Base-by-base conservation (phyloP, 345 rosid species). In the Eutrema yunnanense region DNA sequence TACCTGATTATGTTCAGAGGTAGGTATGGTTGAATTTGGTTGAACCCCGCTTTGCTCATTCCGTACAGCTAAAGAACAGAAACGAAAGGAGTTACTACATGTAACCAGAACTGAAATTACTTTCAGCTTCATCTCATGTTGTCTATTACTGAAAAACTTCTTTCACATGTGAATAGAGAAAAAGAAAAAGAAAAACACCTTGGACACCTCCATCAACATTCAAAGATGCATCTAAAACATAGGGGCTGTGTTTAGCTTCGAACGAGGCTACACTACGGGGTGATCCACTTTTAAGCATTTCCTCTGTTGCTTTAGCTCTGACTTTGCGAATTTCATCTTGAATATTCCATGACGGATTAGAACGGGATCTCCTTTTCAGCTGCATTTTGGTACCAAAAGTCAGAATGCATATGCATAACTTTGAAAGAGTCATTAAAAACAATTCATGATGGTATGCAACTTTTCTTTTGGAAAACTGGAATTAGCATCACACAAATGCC, bases 251-350 rank as follows among this genome's bases (percentile, higher is more conserved):
- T 64, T 80, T 88, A 74, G 73, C 66, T 29, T 71, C 86, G 34
- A 83, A 70, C 61, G 82, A 71, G 67, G 79, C 72, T 32, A 72
- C 74, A 71, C 95, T 77, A 82, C 83, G 78, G 62, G 85, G 82
- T 22, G 76, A 42, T 40, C 64, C 66, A 75, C 79, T 82, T 69
- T 80, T 88, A 65, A 89, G 80, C 96, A 92, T 80, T 71, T 88
- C 89, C 69, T 94, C 92, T 27, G 96, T 89, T 78, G 99, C 97
- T 72, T 78, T 88, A 46, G 90, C 89, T 81, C 93, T 88, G 78
- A 92, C 92, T 87, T 84, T 87, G 33, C 96, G 87, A 67, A 94
- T 72, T 81, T 92, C 97, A 74, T 94, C 99, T 11, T 74, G 81
- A 79, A 94, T 87, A 81, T 84, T 92, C 97, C 97, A 89, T 33